phyloP scores from a whole-genome alignment of 176 grass and related monocot species.

The Stipa capillata region DNA sequence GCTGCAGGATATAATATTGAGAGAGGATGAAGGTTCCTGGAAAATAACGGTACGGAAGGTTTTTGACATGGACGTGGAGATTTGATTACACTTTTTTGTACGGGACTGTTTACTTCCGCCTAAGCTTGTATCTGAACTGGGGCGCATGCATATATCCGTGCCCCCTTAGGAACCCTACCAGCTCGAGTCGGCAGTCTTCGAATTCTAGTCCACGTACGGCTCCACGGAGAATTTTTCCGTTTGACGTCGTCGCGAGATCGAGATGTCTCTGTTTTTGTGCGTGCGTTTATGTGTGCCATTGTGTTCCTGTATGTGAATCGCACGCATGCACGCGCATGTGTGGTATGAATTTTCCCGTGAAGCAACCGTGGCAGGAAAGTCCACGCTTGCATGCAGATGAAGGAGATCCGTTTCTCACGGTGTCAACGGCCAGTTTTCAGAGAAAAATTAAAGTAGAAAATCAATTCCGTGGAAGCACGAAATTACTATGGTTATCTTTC shows the following conservation, averaged over 20 bases:
- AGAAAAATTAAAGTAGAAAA: too few species aligned
- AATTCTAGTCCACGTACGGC: conserved; percentile 6
- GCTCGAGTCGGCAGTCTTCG: neutral
- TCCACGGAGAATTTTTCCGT: neutral
- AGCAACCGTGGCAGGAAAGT: neutral
- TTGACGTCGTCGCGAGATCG: neutral
- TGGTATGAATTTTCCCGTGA: neutral
- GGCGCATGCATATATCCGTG: neutral
- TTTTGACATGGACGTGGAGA: neutral
- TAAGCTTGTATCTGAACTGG: neutral
- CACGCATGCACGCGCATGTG: neutral
- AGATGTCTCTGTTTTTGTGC: neutral
- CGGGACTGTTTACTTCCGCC: neutral
- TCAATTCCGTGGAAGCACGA: too few species aligned
- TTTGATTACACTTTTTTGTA: neutral
- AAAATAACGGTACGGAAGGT: conserved; percentile 12
- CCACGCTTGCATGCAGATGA: too few species aligned
- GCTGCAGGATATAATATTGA: neutral
- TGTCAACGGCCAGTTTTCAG: neutral
- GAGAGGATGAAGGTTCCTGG: conserved; percentile 30
- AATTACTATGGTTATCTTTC: too few species aligned
- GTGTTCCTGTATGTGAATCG: neutral
- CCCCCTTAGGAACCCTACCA: neutral
- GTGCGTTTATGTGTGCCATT: neutral
- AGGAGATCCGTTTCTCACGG: neutral